Conservation (phyloP, 768 basidiomycete genomes). For the Termitomyces heimii region DNA sequence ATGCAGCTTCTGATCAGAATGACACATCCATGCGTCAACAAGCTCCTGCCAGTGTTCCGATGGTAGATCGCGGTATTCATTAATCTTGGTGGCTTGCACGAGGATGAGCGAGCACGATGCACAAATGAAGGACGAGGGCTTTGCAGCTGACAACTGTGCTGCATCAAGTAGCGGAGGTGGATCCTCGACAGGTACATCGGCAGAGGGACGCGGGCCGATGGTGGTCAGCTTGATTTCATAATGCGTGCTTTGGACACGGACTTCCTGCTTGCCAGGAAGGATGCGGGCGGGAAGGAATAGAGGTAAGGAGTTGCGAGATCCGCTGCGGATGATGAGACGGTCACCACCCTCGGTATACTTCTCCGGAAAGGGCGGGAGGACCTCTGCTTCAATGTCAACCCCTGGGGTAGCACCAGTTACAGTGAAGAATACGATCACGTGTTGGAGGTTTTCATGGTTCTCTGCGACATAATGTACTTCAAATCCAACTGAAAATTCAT, state of each 20-base stretch:
- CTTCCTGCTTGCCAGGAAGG: constrained; percentile 53
- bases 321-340: constrained; percentile 57
- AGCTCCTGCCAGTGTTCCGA: constrained; percentile 98
- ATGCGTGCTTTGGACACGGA: constrained; percentile 50
- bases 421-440: constrained; percentile 70
- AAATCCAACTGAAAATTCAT: constrained; percentile 24
- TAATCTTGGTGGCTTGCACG: constrained; percentile 46
- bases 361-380: constrained; percentile 42
- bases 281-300: constrained; percentile 53
- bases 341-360: constrained; percentile 38
- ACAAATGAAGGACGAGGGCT: constrained; percentile 68
- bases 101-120: constrained; percentile 75
- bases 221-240: constrained; percentile 69
- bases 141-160: constrained; percentile 46
- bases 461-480: constrained; percentile 57
- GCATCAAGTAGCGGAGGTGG: constrained; percentile 61
- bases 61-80: constrained; percentile 76
- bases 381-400: constrained; percentile 59
- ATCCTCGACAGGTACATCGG: constrained; percentile 19
- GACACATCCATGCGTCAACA: constrained; percentile 98
- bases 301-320: constrained; percentile 49
- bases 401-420: constrained; percentile 43
- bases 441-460: constrained; percentile 81
- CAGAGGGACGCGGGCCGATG: constrained; percentile 16
- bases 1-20: constrained; percentile 80